These are phyloP conservation scores for Elsinoe ampelina DNA, from an alignment of 2,329 filamentous ascomycete species.

Conservation along the genomic window DNA sequence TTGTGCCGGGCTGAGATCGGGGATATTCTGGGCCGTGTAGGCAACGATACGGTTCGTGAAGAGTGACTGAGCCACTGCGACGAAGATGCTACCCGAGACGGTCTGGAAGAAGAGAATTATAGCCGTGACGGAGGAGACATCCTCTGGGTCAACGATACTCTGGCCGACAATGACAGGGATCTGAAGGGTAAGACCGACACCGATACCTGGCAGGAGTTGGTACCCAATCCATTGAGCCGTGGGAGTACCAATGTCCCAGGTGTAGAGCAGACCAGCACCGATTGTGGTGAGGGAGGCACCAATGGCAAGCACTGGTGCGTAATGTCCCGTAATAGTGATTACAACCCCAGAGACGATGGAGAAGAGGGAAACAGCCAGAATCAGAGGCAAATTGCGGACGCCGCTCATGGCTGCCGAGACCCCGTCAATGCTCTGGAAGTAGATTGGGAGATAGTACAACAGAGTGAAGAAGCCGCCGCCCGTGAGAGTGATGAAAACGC, in stretches of 20 bases:
- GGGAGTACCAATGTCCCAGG: conserved; percentile 30
- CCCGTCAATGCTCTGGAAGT: conserved; percentile 24
- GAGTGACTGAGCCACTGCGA: conserved; percentile 33
- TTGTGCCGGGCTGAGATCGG: conserved; percentile 26
- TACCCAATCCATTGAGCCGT: conserved; percentile 39
- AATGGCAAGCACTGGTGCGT: conserved; percentile 20
- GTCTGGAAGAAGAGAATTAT: conserved; percentile 36
- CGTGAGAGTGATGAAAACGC: conserved; percentile 30
- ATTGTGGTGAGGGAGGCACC: conserved; percentile 26
- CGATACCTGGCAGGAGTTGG: conserved; percentile 37
- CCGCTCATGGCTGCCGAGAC: conserved; percentile 20
- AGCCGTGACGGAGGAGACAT: conserved; percentile 32
- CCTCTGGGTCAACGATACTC: conserved; percentile 26
- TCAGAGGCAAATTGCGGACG: conserved; percentile 33
- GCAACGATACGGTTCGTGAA: conserved; percentile 35
- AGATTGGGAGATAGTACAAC: conserved; percentile 24
- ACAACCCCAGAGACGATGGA: conserved; percentile 21
- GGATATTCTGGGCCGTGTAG: conserved; percentile 27
- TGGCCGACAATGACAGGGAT: conserved; percentile 35
- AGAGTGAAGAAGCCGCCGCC: conserved; percentile 17
- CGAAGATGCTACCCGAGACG: conserved; percentile 35
- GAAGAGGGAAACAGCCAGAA: conserved; percentile 26
- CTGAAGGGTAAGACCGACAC: conserved; percentile 35
- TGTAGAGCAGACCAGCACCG: conserved; percentile 34
- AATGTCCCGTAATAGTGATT: conserved; percentile 24